phyloP scores from a whole-genome alignment of 2,329 filamentous ascomycete genomes.

The Purpureocillium lavendulum region DNA sequence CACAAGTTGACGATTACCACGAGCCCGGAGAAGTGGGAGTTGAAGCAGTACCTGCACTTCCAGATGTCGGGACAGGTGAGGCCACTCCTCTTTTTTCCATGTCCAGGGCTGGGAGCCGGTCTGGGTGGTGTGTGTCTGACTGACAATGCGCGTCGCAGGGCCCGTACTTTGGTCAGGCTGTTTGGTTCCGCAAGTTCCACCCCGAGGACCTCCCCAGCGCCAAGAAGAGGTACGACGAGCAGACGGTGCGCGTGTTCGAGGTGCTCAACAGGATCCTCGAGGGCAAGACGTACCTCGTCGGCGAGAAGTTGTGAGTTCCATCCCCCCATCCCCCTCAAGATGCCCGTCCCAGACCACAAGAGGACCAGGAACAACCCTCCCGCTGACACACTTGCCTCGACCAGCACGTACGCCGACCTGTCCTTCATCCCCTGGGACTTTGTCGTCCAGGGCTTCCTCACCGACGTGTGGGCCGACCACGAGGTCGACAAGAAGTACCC shows the following conservation, averaged over 20 bases:
- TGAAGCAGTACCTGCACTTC: slow-evolving; percentile 27
- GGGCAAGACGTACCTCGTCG: slow-evolving; percentile 25
- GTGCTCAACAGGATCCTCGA: slow-evolving; percentile 23
- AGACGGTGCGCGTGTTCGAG: slow-evolving; percentile 18
- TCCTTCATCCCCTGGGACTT: slow-evolving; percentile 22
- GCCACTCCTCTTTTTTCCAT: not conserved
- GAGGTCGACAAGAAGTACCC: slow-evolving; percentile 23
- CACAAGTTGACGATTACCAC: slow-evolving; percentile 16
- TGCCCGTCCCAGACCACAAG: no score
- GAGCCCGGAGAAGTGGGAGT: slow-evolving; percentile 17
- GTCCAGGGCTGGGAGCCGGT: no score
- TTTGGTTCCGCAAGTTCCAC: slow-evolving; percentile 22
- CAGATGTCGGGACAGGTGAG: slow-evolving; percentile 28
- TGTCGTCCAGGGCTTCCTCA: slow-evolving; percentile 7
- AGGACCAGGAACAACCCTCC: not conserved
- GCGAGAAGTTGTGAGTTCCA: slow-evolving; percentile 20
- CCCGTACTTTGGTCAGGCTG: slow-evolving; percentile 26
- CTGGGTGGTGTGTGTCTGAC: no score
- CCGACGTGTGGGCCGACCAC: slow-evolving; percentile 11
- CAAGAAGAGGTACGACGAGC: slow-evolving; percentile 20
- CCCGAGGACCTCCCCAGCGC: slow-evolving; percentile 18
- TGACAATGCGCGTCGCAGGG: slow-evolving; percentile 13
- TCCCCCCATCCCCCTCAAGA: no score
- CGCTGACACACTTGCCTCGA: not conserved
- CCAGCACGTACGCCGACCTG: slow-evolving; percentile 25